Evolutionary conservation across 805 yeast genomes (phyloP).

Genomic region (Ogataea angusta): DNA sequence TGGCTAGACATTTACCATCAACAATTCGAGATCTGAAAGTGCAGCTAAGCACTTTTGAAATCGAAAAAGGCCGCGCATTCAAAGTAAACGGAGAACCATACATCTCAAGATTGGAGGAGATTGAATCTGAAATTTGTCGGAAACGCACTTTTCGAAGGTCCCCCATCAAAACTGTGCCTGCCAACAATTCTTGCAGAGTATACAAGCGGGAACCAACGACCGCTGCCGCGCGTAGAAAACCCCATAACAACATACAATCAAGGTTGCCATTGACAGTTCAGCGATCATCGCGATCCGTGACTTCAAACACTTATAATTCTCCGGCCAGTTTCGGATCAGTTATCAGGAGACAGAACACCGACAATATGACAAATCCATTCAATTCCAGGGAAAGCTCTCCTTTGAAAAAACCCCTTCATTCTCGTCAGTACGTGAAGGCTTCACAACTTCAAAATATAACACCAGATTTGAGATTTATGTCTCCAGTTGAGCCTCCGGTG

Average conservation of each 20-base stretch:
- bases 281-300: not conserved
- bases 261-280: too few species aligned
- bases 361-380: conserved; percentile 27
- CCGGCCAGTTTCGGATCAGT: conserved; percentile 19
- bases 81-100: conserved; percentile 50
- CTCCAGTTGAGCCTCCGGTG: conserved; percentile 19
- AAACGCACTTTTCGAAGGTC: conserved; percentile 13
- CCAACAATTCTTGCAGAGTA: not conserved
- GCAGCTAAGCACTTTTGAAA: conserved; percentile 49
- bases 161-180: conserved; percentile 12
- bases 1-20: conserved; percentile 66
- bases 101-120: conserved; percentile 26
- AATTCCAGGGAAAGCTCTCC: conserved; percentile 24
- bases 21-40: conserved; percentile 49
- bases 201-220: not conserved
- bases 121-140: conserved; percentile 20
- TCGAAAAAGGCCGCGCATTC: conserved; percentile 35
- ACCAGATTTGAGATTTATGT: not conserved
- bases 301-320: not conserved
- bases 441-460: not conserved
- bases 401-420: conserved; percentile 5
- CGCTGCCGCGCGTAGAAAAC: too few species aligned
- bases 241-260: too few species aligned
- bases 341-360: conserved; percentile 17
- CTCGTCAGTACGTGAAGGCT: not conserved